A percentile compares a stretch with the other conserved stretches of the same genome.
phyloP scores from a whole-genome alignment of 2,329 filamentous ascomycete genomes.

The Tolypocladium capitatum region DNA sequence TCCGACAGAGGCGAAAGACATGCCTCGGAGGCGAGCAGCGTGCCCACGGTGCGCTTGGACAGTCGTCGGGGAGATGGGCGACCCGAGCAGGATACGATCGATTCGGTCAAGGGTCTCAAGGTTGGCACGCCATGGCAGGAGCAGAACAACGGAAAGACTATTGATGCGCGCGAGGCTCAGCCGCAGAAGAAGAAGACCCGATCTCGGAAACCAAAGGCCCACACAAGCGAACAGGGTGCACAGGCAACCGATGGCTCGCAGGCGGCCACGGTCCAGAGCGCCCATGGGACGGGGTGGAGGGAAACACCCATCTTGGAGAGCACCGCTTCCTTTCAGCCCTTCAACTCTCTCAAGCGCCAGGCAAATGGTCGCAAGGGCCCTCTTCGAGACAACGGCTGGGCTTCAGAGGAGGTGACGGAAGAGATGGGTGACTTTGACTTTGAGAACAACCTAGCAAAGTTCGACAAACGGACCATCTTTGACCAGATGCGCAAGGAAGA shows the following conservation, averaged over 20 bases:
- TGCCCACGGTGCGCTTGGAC: not conserved
- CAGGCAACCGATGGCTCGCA: conserved; percentile 11
- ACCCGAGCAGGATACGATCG: conserved; percentile 12
- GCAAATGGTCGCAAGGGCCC: conserved; percentile 30
- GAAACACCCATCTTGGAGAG: conserved; percentile 48
- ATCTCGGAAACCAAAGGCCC: conserved; percentile 17
- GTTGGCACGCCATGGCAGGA: conserved; percentile 8
- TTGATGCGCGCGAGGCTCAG: conserved; percentile 9
- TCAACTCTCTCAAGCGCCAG: conserved; percentile 45
- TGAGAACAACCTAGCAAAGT: conserved; percentile 76
- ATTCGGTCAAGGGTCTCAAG: conserved; percentile 14
- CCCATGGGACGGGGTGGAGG: conserved; percentile 41
- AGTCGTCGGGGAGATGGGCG: conserved; percentile 4
- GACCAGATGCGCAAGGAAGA: conserved; percentile 85
- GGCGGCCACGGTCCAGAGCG: conserved; percentile 10
- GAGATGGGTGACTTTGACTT: conserved; percentile 95
- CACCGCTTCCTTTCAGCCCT: conserved; percentile 49
- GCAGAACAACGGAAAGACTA: conserved; percentile 7
- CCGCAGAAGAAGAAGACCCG: conserved; percentile 19
- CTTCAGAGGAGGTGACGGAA: conserved; percentile 90
- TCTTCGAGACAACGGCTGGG: conserved; percentile 66
- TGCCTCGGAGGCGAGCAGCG: not conserved
- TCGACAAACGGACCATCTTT: conserved; percentile 86
- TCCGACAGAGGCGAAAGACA: conserved; percentile 2
- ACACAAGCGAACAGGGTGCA: conserved; percentile 14